These are phyloP conservation scores for Colletotrichum lupini DNA, from an alignment of 2,329 filamentous ascomycete genomes.

Conservation along the genomic window DNA sequence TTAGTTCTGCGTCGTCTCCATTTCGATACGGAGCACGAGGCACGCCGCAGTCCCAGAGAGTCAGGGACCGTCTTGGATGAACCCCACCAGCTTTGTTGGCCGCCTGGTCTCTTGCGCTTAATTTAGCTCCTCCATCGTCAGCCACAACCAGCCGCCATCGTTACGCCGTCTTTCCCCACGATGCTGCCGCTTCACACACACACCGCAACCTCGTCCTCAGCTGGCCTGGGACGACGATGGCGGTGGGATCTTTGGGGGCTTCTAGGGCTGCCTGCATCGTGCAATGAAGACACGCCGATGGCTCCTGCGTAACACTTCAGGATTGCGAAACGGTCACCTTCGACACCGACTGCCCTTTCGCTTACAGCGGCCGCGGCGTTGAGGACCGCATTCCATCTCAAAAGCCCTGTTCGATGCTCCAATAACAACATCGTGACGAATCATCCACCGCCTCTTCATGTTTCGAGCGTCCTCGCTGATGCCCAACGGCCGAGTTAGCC, in stretches of 20 bases:
- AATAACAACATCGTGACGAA: neutral
- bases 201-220: conserved; percentile 11
- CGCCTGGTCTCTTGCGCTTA: conserved; percentile 3
- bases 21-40: conserved; percentile 23
- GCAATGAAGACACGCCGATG: conserved; percentile 4
- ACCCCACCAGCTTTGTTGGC: conserved; percentile 10
- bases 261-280: neutral
- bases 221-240: conserved; percentile 28
- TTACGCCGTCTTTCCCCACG: conserved; percentile 25
- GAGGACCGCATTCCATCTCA: conserved; percentile 6
- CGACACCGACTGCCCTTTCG: conserved; percentile 5
- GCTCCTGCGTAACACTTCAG: conserved; percentile 20
- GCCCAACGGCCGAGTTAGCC: conserved; percentile 20
- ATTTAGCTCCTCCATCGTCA: conserved; percentile 26
- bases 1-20: neutral
- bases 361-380: neutral
- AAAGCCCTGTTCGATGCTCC: conserved; percentile 2
- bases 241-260: neutral
- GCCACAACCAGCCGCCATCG: conserved; percentile 32
- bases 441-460: conserved; percentile 27
- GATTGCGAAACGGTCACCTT: neutral
- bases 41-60: conserved; percentile 12
- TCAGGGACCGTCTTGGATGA: neutral
- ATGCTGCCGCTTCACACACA: conserved; percentile 5
- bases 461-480: conserved; percentile 20